A percentile compares a stretch with the other conserved stretches of the same genome.
Conservation (phyloP, 352 stramenopile genomes). For the Phytopythium chamaehyphon region DNA sequence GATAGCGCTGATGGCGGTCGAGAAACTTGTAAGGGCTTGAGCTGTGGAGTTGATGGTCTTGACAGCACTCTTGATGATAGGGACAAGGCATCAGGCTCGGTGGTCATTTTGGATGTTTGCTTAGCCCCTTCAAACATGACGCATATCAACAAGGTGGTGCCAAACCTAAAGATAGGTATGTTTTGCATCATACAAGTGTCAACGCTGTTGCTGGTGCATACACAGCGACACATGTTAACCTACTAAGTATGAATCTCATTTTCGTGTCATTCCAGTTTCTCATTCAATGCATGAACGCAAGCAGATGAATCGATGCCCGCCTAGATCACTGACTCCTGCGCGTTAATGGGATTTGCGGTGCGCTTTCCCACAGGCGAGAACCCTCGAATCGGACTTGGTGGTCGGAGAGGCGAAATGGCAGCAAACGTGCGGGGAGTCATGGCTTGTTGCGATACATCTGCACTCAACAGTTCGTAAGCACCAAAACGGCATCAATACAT, state of each 20-base stretch:
- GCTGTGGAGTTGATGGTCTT: neutral
- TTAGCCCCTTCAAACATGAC: too few species aligned
- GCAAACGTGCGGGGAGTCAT: slow-evolving; percentile 11
- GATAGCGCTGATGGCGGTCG: neutral
- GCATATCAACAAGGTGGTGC: too few species aligned
- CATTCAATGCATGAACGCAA: too few species aligned
- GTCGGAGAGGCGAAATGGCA: neutral
- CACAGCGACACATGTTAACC: too few species aligned
- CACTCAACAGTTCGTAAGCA: neutral
- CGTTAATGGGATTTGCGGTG: neutral
- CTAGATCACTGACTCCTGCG: slow-evolving; percentile 5
- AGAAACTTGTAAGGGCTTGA: neutral
- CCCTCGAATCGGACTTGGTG: neutral
- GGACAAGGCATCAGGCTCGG: too few species aligned
- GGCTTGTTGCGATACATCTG: slow-evolving; percentile 12
- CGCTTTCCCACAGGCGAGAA: neutral
- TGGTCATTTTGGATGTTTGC: too few species aligned
- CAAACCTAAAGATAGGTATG: too few species aligned
- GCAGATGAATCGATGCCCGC: neutral
- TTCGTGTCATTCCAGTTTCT: too few species aligned
- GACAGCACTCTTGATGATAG: neutral
- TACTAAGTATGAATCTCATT: too few species aligned
- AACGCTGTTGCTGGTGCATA: too few species aligned
- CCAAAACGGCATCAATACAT: neutral
- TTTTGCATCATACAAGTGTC: too few species aligned